Percentiles rank a stretch among this genome's conserved stretches.
phyloP scores from a whole-genome alignment of 2,329 filamentous ascomycete species.

The Didymella segeticola region DNA sequence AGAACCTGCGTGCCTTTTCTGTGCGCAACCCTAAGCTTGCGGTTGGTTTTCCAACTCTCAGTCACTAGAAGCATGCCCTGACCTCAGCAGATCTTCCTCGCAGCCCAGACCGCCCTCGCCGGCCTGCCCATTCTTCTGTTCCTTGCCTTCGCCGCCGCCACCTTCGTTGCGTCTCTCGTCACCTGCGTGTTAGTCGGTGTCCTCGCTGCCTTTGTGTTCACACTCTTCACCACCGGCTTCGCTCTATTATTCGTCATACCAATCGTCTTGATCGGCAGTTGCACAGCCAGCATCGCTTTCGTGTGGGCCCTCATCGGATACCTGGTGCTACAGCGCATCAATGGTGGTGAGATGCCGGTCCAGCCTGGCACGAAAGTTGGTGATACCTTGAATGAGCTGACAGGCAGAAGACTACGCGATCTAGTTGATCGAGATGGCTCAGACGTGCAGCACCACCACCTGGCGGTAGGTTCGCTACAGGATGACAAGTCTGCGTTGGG shows the following conservation, averaged over 20 bases:
- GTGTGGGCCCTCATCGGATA: constrained; percentile 64
- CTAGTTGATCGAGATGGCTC: constrained; percentile 15
- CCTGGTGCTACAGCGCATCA: constrained; percentile 48
- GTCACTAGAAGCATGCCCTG: background rate
- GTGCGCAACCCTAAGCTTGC: constrained; percentile 71
- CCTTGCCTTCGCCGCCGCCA: constrained; percentile 67
- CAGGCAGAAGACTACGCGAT: constrained; percentile 24
- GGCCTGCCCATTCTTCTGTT: constrained; percentile 74
- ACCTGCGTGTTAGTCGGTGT: constrained; percentile 63
- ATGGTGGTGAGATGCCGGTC: constrained; percentile 31
- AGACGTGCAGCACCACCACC: constrained; percentile 1
- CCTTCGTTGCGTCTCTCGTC: constrained; percentile 67
- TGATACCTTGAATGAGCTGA: constrained; percentile 27
- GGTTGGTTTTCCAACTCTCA: constrained; percentile 55
- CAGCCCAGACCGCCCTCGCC: constrained; percentile 69
- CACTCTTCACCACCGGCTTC: constrained; percentile 70
- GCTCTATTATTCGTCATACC: constrained; percentile 73
- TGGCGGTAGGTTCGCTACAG: constrained; percentile 12
- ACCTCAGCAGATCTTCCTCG: constrained; percentile 67
- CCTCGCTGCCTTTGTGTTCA: constrained; percentile 64
- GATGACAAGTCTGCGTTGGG: background rate
- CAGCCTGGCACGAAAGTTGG: constrained; percentile 28
- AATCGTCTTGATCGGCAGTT: constrained; percentile 69
- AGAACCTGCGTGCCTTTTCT: constrained; percentile 63
- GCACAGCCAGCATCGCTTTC: constrained; percentile 70